These are phyloP conservation scores for Filobasidium uniguttulatum DNA, from an alignment of 1,284 basidiomycete genomes.

Conservation along the genomic window DNA sequence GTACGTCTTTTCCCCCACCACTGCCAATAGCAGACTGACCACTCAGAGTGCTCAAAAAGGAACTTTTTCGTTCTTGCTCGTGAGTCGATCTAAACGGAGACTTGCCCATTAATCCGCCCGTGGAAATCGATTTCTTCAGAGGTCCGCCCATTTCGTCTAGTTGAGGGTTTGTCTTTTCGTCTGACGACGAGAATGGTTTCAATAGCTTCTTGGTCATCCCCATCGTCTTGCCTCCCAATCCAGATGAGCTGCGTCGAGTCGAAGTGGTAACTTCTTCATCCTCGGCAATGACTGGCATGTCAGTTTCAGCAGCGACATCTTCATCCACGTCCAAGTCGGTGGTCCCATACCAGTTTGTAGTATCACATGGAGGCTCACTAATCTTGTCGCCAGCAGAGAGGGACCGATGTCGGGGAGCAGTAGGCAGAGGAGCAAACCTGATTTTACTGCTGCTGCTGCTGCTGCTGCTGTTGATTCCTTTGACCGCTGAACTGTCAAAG, in stretches of 20 bases:
- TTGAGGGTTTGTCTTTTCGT: not conserved
- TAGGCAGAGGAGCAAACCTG: slow-evolving; percentile 35
- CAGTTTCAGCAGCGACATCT: slow-evolving; percentile 15
- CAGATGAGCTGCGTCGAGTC: slow-evolving; percentile 18
- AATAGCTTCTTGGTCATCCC: slow-evolving; percentile 28
- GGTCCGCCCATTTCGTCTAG: slow-evolving; percentile 21
- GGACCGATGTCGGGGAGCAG: slow-evolving; percentile 29
- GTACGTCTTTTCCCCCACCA: not conserved
- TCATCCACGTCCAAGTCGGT: slow-evolving; percentile 15
- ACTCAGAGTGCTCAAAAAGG: slow-evolving; percentile 18
- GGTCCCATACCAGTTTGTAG: too few relatives aligned
- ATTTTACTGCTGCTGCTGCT: slow-evolving; percentile 19
- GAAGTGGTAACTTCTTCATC: slow-evolving; percentile 12
- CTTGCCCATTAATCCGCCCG: slow-evolving; percentile 29
- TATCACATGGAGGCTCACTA: slow-evolving; percentile 8
- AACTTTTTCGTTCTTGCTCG: slow-evolving; percentile 22
- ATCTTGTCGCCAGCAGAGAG: slow-evolving; percentile 31
- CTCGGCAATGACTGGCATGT: slow-evolving; percentile 6
- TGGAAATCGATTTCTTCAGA: slow-evolving; percentile 31
- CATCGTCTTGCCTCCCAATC: slow-evolving; percentile 20
- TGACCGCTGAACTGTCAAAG: slow-evolving; percentile 2
- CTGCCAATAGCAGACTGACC: slow-evolving; percentile 2
- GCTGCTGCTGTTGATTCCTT: slow-evolving; percentile 1
- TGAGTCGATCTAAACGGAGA: slow-evolving; percentile 28
- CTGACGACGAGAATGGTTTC: slow-evolving; percentile 9